Percentiles rank a stretch among this genome's conserved stretches.
Conservation (phyloP, 306 rosid genomes). For the Erythrophleum fordii region DNA sequence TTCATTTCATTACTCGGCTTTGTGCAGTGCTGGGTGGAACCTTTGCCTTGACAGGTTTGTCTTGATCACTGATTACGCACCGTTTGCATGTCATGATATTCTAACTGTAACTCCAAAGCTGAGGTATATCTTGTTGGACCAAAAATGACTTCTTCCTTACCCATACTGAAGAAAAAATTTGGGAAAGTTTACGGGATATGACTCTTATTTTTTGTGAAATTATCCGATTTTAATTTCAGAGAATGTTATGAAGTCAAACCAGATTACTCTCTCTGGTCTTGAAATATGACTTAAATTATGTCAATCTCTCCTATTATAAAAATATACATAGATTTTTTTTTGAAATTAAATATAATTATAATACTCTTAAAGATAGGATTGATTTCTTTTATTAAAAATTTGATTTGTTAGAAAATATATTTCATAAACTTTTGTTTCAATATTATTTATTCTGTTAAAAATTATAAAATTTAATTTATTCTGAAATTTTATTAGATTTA, state of each 20-base stretch:
- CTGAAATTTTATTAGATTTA: no score
- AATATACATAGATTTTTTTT: background rate
- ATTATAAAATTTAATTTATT: no score
- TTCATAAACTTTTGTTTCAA: no score
- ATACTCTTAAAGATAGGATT: no score
- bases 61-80: background rate
- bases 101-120: background rate
- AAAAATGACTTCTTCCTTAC: conserved; percentile 6
- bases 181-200: background rate
- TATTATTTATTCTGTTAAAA: no score
- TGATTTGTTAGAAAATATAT: no score
- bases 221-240: no score
- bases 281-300: background rate
- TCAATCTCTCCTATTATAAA: background rate
- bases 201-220: conserved; percentile 4
- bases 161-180: background rate
- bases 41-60: conserved; percentile 89
- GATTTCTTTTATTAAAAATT: no score
- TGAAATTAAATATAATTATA: background rate
- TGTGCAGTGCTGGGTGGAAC: conserved; percentile 98
- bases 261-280: background rate
- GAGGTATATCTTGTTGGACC: background rate
- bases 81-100: background rate
- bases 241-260: no score
- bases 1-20: conserved; percentile 94